Percentiles rank a stretch among this genome's conserved stretches.
Evolutionary conservation across 2,329 filamentous ascomycete genomes (phyloP).

Genomic region (Cladophialophora bantiana): DNA sequence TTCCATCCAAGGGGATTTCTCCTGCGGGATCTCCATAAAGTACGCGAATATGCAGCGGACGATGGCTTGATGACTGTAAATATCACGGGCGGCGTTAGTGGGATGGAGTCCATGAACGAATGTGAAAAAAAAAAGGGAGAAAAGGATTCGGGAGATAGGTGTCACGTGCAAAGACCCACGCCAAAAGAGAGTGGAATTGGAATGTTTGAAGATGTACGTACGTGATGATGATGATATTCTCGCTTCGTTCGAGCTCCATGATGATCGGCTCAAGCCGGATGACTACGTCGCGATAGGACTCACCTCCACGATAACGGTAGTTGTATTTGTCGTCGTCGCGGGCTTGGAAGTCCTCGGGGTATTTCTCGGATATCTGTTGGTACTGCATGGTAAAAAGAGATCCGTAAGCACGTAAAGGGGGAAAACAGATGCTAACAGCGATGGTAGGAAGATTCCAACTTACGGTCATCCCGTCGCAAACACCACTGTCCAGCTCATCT

Average conservation of each 20-base stretch:
- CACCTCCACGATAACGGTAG: slow-evolving; percentile 95
- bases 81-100: neutral
- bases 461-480: slow-evolving; percentile 88
- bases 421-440: neutral
- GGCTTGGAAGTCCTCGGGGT: slow-evolving; percentile 92
- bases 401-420: neutral
- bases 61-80: slow-evolving; percentile 78
- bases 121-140: neutral
- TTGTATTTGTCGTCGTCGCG: slow-evolving; percentile 99
- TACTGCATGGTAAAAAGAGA: slow-evolving; percentile 56
- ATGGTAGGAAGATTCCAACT: slow-evolving; percentile 3
- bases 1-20: slow-evolving; percentile 96
- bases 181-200: neutral
- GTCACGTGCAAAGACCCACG: too few relatives aligned
- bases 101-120: neutral
- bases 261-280: slow-evolving; percentile 98
- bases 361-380: slow-evolving; percentile 88
- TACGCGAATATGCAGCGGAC: slow-evolving; percentile 97
- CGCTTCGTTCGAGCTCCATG: slow-evolving; percentile 95
- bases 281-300: slow-evolving; percentile 95
- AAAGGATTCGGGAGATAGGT: neutral
- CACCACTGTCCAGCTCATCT: slow-evolving; percentile 93
- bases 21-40: slow-evolving; percentile 96
- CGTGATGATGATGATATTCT: slow-evolving; percentile 97
- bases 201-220: slow-evolving; percentile 17